Evolutionary conservation across 2,329 filamentous ascomycete species (phyloP), one percentile per base, ranked within the genome.

Genomic region (Cryoendolithus antarcticus): DNA sequence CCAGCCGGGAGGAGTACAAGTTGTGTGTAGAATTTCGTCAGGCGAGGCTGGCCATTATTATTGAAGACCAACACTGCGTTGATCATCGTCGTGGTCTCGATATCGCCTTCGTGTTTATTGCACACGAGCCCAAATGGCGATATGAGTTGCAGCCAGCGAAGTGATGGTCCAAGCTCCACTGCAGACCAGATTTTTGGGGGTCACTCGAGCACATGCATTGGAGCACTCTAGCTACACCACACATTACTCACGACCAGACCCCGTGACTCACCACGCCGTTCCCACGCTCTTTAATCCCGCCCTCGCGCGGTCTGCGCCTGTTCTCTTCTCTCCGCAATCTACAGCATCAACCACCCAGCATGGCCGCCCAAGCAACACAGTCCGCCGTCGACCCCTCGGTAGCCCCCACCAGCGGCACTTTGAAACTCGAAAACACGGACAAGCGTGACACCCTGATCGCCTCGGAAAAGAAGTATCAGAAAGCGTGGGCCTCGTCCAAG

Each of bases 61-160:
- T 98, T 98, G 71, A 98, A 98, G 60, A 98, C 89, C 49, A 98
- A 72, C 45, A 98, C 89, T 27, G 93, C 91, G 71, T 94, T 98
- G 63, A 98, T 96, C 91, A 98, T 98, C 15, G 15, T 19, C 15
- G 15, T 19, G 15, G 15, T 19, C 15, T 19, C 15, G 15, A 19
- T 19, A 19, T 19, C 15, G 15, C 15, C 3, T 19, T 19, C 15
- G 15, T 19, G 15, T 19, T 19, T 19, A 19, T 19, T 19, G 15
- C 15, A 19, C 15, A 19, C 15, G 15, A 19, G 15, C 15, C 15
- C 15, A 19, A 19, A 19, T 19, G 15, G 15, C 15, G 15, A 19
- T 19, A 19, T 19, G 15, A 19, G 15, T 19, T 19, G 15, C 15
- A 19, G 15, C 15, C 15, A 19, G 15, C 15, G 15, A 19, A 19